Conservation (phyloP, 768 basidiomycete genomes). For the Boletales sp. region DNA sequence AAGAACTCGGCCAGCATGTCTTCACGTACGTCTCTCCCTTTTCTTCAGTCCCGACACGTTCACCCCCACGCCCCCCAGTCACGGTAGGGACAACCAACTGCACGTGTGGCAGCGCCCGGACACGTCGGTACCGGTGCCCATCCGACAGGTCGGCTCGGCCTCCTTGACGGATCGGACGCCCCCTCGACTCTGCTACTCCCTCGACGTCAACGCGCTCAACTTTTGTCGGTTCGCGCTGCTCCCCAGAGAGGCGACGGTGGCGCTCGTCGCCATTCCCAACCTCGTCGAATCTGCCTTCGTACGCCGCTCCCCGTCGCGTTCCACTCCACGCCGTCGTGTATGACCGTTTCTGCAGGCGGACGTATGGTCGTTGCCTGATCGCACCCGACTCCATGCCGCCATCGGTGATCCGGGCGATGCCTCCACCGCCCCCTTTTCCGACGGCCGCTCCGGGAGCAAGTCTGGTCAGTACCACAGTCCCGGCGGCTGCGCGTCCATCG, state of each 20-base stretch:
- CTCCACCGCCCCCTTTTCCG: conserved; percentile 23
- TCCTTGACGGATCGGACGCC: conserved; percentile 44
- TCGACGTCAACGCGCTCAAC: conserved; percentile 92
- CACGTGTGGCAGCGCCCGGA: conserved; percentile 64
- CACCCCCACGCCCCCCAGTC: conserved; percentile 34
- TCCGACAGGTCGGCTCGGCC: conserved; percentile 55
- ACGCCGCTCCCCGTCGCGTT: conserved; percentile 14
- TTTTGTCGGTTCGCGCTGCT: conserved; percentile 88
- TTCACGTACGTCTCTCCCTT: conserved; percentile 83
- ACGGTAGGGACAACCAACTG: conserved; percentile 83
- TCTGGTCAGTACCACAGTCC: conserved; percentile 54
- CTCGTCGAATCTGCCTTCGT: conserved; percentile 85
- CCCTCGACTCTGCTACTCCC: conserved; percentile 57
- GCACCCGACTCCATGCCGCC: conserved; percentile 75
- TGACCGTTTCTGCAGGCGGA: conserved; percentile 57
- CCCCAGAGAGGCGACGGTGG: conserved; percentile 25
- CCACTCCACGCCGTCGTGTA: not conserved
- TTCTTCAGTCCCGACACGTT: not conserved
- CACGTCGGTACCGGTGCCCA: conserved; percentile 42
- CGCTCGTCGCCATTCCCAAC: conserved; percentile 80
- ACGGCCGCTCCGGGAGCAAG: conserved; percentile 50
- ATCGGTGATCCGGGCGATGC: conserved; percentile 58
- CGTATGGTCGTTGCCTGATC: conserved; percentile 74
- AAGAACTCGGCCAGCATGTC: conserved; percentile 64
- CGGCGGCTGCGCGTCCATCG: too few relatives aligned